Conservation (phyloP, 805 yeast genomes). For the Spathaspora sp. region DNA sequence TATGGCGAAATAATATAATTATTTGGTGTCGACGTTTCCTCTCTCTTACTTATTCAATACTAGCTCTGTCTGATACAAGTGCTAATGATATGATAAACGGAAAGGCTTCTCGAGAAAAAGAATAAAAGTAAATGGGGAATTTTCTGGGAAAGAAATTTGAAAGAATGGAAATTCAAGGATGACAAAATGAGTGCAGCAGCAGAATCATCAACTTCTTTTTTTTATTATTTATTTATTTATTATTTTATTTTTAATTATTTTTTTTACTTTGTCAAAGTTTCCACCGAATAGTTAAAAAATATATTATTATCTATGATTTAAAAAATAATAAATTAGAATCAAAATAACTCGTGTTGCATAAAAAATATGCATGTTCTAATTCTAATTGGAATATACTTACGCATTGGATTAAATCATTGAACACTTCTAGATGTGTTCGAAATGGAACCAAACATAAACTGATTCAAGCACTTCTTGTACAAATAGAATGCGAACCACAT, state of each 20-base stretch:
- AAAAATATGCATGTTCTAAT: background rate
- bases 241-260: background rate
- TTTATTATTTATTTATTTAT: background rate
- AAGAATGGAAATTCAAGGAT: conserved; percentile 3
- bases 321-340: background rate
- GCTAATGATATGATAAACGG: background rate
- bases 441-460: no score
- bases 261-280: conserved; percentile 1
- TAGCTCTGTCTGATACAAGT: background rate
- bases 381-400: background rate
- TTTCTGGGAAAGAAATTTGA: background rate
- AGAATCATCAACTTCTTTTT: conserved; percentile 2
- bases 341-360: background rate
- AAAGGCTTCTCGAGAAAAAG: background rate
- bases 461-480: no score
- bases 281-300: background rate
- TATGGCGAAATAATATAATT: background rate
- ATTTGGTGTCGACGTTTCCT: background rate
- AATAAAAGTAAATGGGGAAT: background rate
- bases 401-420: background rate
- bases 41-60: background rate
- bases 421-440: background rate
- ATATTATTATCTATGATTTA: conserved; percentile 1
- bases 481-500: no score
- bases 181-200: background rate